Conservation (phyloP, 345 rosid genomes). For the Erucastrum elatum region DNA sequence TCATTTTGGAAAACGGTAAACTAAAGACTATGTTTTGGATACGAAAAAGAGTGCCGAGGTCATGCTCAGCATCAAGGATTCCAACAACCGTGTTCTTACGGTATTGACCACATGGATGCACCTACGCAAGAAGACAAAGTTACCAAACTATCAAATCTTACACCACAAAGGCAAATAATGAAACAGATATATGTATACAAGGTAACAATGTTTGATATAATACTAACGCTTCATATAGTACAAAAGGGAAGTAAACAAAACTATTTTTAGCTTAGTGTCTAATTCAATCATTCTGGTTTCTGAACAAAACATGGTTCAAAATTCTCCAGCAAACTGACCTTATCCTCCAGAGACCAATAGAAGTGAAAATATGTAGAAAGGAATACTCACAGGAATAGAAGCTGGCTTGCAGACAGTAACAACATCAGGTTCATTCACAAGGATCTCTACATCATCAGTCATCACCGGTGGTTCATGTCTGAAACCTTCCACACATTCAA, state of each 20-base stretch:
- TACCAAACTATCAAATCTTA: not conserved
- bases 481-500: constrained; percentile 45
- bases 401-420: constrained; percentile 86
- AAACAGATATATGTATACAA: not conserved
- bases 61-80: constrained; percentile 91
- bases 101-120: constrained; percentile 96
- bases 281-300: not conserved
- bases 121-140: constrained; percentile 43
- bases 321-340: not conserved
- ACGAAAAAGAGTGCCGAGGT: constrained; percentile 75
- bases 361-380: not conserved
- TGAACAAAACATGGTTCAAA: not conserved
- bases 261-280: not conserved
- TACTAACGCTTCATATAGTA: not conserved
- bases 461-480: constrained; percentile 94
- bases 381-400: constrained; percentile 74
- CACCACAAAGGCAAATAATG: not conserved
- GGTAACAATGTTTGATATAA: not conserved
- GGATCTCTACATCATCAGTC: constrained; percentile 61
- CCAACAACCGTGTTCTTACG: constrained; percentile 96
- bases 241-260: not conserved
- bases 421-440: constrained; percentile 69
- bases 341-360: not conserved
- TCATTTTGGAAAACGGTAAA: not conserved
- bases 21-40: constrained; percentile 46